Evolutionary conservation across 2,329 filamentous ascomycete genomes (phyloP), one percentile per base, ranked within the genome.

Genomic region (Epichloe uncinata): DNA sequence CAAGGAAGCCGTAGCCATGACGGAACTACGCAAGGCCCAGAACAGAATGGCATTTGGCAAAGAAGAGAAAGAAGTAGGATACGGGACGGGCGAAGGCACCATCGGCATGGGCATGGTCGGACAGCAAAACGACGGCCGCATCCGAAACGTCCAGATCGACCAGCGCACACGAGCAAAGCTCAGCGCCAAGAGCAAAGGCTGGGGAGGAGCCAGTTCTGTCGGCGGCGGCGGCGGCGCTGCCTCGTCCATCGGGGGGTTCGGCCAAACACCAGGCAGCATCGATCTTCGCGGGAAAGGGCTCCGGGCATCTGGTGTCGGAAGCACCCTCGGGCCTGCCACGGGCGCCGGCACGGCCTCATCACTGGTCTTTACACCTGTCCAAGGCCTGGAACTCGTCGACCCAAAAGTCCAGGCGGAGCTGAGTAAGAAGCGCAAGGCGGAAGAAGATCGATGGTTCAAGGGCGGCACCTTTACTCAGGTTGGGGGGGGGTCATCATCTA

Each of bases 1-100:
- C 53, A 98, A 98, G 75, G 93, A 95, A 67, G 90, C 91, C 4
- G 87, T 87, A 6, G 91, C 93, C 53, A 95, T 96, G 88, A 98
- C 93, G 0, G 93, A 98, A 50, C 73, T 98, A 33, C 83, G 90
- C 56, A 96, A 97, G 66, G 89, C 89, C 4, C 93, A 97, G 68
- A 98, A 98, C 69, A 81, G 93, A 49, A 84, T 98, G 79, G 88
- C 84, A 0, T 98, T 98, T 61, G 90, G 90, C 52, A 93, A 95
- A 64, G 91, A 97, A 66, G 93, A 98, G 68, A 84, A 81, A 59
- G 93, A 98, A 67, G 83, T 93, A 1, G 91, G 90, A 34, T 97
- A 94, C 64, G 91, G 89, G 36, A 81, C 81, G 1, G 87, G 89
- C 47, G 89, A 95, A 57, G 80, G 80, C 50, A 95, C 90, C 0